Percentiles rank a stretch among this genome's conserved stretches.
These are phyloP conservation scores for Oryza glumipatula DNA, from an alignment of 176 grass and related monocot genomes.

Conservation along the genomic window DNA sequence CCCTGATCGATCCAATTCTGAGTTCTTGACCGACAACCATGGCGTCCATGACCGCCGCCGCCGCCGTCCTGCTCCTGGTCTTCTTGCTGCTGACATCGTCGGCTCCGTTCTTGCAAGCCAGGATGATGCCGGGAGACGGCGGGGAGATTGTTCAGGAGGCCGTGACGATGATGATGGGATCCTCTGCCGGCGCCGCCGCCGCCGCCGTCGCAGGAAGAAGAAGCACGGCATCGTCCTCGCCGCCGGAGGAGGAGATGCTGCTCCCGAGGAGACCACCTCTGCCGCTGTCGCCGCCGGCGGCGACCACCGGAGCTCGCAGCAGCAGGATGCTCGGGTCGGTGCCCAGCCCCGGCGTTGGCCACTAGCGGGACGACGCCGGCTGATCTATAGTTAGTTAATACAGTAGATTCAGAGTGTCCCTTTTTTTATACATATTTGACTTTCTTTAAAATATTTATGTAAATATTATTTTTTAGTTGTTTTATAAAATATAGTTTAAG, in stretches of 20 bases:
- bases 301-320: not conserved
- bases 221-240: not conserved
- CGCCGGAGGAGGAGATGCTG: not conserved
- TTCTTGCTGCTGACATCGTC: not conserved
- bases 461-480: too few species aligned
- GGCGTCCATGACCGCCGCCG: not conserved
- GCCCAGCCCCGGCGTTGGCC: constrained; percentile 66
- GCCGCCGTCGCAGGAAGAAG: too few species aligned
- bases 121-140: not conserved
- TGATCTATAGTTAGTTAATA: too few species aligned
- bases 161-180: not conserved
- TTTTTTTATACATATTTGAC: too few species aligned
- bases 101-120: not conserved
- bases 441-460: too few species aligned
- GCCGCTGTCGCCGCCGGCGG: not conserved
- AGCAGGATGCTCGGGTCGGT: constrained; percentile 58
- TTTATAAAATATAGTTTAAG: too few species aligned
- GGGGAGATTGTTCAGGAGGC: not conserved
- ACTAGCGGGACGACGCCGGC: constrained; percentile 18
- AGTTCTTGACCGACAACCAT: not conserved
- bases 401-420: too few species aligned
- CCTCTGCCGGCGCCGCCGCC: not conserved
- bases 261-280: not conserved
- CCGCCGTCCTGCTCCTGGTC: not conserved
- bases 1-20: not conserved